These are phyloP conservation scores for Phytopythium aichiense DNA, from an alignment of 352 stramenopile genomes.

Conservation along the genomic window DNA sequence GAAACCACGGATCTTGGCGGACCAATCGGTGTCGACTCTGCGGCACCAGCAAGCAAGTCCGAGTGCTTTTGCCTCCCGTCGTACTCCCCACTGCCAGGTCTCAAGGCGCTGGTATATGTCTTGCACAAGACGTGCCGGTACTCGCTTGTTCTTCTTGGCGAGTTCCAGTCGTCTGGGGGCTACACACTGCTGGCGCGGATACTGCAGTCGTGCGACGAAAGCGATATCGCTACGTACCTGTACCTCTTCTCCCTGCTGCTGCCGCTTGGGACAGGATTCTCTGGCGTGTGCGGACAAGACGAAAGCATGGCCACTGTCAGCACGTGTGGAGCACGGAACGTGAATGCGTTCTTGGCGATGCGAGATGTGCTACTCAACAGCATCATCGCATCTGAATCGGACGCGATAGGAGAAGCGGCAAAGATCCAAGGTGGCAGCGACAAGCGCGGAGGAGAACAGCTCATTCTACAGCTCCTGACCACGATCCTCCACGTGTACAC, in stretches of 20 bases:
- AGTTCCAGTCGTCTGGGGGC: constrained; percentile 61
- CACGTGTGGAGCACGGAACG: constrained; percentile 53
- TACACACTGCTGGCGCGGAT: constrained; percentile 49
- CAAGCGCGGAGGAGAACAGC: constrained; percentile 28
- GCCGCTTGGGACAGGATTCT: constrained; percentile 48
- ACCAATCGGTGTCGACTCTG: not conserved
- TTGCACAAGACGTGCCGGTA: constrained; percentile 64
- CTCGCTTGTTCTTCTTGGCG: constrained; percentile 55
- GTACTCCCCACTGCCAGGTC: constrained; percentile 47
- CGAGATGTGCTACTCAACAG: constrained; percentile 62
- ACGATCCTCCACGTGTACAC: constrained; percentile 71
- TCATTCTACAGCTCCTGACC: constrained; percentile 58
- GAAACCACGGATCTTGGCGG: not conserved
- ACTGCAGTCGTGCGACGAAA: constrained; percentile 36
- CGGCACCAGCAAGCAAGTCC: not conserved
- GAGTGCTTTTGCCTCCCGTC: constrained; percentile 28
- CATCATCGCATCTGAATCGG: constrained; percentile 19
- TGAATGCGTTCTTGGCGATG: constrained; percentile 54
- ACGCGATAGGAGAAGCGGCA: constrained; percentile 6
- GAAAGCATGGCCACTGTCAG: constrained; percentile 39
- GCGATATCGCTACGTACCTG: constrained; percentile 38
- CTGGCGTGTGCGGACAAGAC: constrained; percentile 23
- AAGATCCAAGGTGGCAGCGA: constrained; percentile 1
- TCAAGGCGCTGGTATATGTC: constrained; percentile 50
- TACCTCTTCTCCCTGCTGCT: constrained; percentile 53